Evolutionary conservation across 2,329 filamentous ascomycete species (phyloP), one percentile per base, ranked within the genome.

Genomic region (Penicillium freii): DNA sequence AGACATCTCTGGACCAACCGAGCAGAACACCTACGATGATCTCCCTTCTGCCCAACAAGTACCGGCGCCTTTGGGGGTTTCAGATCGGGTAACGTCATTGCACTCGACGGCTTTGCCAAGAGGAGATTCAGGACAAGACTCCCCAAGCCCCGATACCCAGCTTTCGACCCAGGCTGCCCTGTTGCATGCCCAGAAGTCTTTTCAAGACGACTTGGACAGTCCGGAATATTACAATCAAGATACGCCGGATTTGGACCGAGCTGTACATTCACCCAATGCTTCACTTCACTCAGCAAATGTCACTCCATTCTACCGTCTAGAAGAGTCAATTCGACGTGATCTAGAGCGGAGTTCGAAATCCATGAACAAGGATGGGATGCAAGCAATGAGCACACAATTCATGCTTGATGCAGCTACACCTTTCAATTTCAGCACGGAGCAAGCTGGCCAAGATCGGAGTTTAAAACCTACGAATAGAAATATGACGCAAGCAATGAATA

Each of bases 121-220:
- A 49, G 62, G 50, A 31, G 56, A 63, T 43, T 53, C 64, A 4
- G 65, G 63, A 11, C 34, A 62, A 31, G 60, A 60, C 15, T 58
- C 59, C 31, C 64, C 57, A 23, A 69, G 65, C 45, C 63, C 64
- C 5, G 74, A 75, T 34, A 62, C 66, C 5, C 67, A 74, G 13
- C 63, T 77, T 27, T 77, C 75, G 0, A 78, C 76, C 0, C 76
- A 78, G 55, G 73, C 73, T 25, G 75, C 75, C 17, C 58, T 77
- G 25, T 56, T 71, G 2, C 69, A 71, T 39, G 75, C 75, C 7
- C 75, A 76, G 53, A 70, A 65, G 31, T 74, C 73, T 1, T 75
- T 77, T 29, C 73, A 76, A 48, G 69, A 75, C 23, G 74, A 75
- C 43, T 48, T 77, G 10, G 62, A 68, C 10, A 76, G 69, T 25